Percentiles rank a stretch among this genome's conserved stretches.
These are phyloP conservation scores for Pleurotus tuber-regium DNA, from an alignment of 768 basidiomycete genomes.

Conservation along the genomic window DNA sequence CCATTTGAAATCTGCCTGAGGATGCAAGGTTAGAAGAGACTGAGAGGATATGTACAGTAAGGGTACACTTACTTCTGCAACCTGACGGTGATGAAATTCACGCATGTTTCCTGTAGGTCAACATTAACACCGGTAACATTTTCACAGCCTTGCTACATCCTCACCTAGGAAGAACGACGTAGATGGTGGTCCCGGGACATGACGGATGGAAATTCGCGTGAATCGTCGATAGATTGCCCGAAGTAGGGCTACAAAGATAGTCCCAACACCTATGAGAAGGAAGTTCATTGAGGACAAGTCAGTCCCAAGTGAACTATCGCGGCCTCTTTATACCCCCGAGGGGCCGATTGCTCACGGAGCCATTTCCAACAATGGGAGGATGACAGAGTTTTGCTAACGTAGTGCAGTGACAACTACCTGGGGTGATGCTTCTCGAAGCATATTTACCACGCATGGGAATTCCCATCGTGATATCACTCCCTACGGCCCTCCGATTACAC, in stretches of 20 bases:
- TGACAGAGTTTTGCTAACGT: too few species aligned
- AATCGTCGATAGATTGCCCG: conserved; percentile 28
- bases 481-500: too few species aligned
- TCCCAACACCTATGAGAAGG: neutral
- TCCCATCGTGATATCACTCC: too few species aligned
- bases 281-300: neutral
- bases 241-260: conserved; percentile 18
- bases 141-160: conserved; percentile 5
- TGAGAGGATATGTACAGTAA: neutral
- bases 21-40: neutral
- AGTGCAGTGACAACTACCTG: too few species aligned
- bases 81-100: conserved; percentile 49
- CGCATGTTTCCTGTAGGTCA: conserved; percentile 42
- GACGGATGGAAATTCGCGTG: conserved; percentile 38
- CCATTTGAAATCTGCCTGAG: conserved; percentile 50
- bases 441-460: too few species aligned
- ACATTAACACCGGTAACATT: neutral
- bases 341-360: neutral
- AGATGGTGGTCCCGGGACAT: conserved; percentile 47
- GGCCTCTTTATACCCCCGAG: neutral
- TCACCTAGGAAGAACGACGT: conserved; percentile 48
- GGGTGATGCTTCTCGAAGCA: too few species aligned
- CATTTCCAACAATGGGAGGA: too few species aligned
- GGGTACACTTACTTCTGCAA: conserved; percentile 25
- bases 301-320: neutral